Base-by-base conservation (phyloP, 2,329 filamentous ascomycete species). In the Onygena corvina region DNA sequence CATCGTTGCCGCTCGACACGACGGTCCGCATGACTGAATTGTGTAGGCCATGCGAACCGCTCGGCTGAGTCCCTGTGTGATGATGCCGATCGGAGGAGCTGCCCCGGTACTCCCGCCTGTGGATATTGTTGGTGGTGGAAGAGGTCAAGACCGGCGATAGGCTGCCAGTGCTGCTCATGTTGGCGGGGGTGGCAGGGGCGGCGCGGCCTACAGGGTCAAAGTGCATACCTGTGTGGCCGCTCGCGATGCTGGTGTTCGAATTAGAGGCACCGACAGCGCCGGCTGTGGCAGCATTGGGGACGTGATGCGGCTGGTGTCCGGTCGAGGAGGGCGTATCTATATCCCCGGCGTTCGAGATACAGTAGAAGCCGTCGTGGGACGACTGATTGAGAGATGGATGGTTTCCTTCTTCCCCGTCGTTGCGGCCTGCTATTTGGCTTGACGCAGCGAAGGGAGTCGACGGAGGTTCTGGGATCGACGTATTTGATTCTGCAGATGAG, bases 1-100 rank as follows among this genome's bases (percentile, higher is more conserved):
- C 74, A 62, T 76, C 73, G 47, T 74, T 76, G 8, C 71, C 71
- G 50, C 70, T 76, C 0, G 73, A 73, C 2, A 76, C 74, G 6
- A 76, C 71, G 0, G 67, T 72, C 42, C 68, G 60, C 60, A 74
- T 68, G 16, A 73, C 66, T 0, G 67, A 68, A 47, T 65, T 60
- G 11, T 64, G 63, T 9, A 69, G 57, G 61, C 59, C 53, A 65
- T 64, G 29, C 60, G 65, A 34, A 6, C 20, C 29, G n/a, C 23
- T 47, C n/a, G 46, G 36, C 18, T 46, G 42, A 14, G 14, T 9
- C 12, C 30, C 27, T 4, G 42, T 11, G 20, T 6, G 35, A 46
- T 46, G 42, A 30, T 31, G 46, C 6, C 46, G 46, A 35, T 47
- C 48, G 18, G 40, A 36, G 20, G 47, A 40, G 25, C 35, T 18